These are phyloP conservation scores for Apiotrichum mycotoxinovorans DNA, from an alignment of 1,284 basidiomycete genomes.

Conservation along the genomic window DNA sequence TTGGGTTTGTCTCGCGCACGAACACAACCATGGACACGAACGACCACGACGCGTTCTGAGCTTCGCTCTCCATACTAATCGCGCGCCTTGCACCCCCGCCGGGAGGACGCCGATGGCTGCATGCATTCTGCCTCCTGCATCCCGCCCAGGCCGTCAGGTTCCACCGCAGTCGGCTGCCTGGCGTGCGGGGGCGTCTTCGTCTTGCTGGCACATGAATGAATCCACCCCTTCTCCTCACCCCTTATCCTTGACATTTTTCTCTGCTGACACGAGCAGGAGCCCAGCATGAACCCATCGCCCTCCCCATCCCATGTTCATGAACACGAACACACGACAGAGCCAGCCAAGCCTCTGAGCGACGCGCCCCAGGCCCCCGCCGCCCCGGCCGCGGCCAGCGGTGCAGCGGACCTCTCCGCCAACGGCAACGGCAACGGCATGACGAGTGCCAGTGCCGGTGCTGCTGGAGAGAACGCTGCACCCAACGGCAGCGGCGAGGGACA, in stretches of 20 bases:
- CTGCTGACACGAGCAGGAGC: constrained; percentile 13
- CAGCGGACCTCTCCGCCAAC: not conserved
- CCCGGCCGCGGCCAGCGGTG: constrained; percentile 2
- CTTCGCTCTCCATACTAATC: too few relatives aligned
- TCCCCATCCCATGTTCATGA: constrained; percentile 10
- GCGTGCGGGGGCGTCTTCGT: too few relatives aligned
- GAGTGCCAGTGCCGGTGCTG: not conserved
- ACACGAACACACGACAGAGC: not conserved
- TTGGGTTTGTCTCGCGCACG: too few relatives aligned
- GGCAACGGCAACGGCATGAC: not conserved
- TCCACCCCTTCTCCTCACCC: not conserved
- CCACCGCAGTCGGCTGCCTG: too few relatives aligned
- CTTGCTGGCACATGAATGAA: too few relatives aligned
- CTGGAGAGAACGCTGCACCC: not conserved
- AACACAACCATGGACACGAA: too few relatives aligned
- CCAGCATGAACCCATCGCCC: constrained; percentile 22
- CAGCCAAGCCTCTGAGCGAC: constrained; percentile 4
- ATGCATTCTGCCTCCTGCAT: too few relatives aligned
- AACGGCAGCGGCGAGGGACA: not conserved
- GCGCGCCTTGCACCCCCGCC: too few relatives aligned
- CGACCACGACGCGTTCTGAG: too few relatives aligned
- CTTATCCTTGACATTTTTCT: too few relatives aligned
- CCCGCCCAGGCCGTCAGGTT: too few relatives aligned
- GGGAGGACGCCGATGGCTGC: too few relatives aligned
- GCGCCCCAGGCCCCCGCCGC: not conserved